Evolutionary conservation across 768 basidiomycete genomes (phyloP), one percentile per base, ranked within the genome.

Genomic region (Mycena belliarum): DNA sequence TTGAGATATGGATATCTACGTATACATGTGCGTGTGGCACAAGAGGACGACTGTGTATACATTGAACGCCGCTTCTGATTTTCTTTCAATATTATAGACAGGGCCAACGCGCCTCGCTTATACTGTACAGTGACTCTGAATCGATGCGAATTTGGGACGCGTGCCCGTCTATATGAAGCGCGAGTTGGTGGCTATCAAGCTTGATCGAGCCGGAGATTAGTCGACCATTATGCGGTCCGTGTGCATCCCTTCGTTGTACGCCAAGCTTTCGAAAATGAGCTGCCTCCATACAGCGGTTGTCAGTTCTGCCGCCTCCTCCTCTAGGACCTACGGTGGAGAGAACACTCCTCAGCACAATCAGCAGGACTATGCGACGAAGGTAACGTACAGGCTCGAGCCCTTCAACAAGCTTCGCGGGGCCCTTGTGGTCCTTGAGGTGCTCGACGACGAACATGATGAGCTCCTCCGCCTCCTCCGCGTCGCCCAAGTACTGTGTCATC

Each of bases 191-290:
- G 29, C 29, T 32, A 32, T n/a, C n/a, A 12, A 12, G 29, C 29
- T 6, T 32, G 29, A n/a, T n/a, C 9, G 40, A n/a, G 40, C 43
- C 2, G 3, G 24, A 5, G 43, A 23, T 24, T 25, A 44, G 72
- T 91, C 89, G 67, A 93, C 87, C 75, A 90, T 79, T 84, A 91
- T 84, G 70, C 82, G 84, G 65, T 93, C 93, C 23, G 93, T 94
- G 66, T 89, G 85, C 59, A 96, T 78, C 38, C 93, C 93, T 72
- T 95, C 91, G 60, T 84, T 87, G 70, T 92, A 95, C 25, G 94
- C 91, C 84, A 93, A 89, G 67, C 93, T 94, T 78, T 98, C 95
- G 69, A 96, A 96, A 48, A 94, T 91, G 65, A 96, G 82, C 74
- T 93, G 91, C 52, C 93, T 85, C 95, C 95, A 98, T 46, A 97